Evolutionary conservation across 352 stramenopile genomes (phyloP).

Genomic region (Phytophthora meadii): DNA sequence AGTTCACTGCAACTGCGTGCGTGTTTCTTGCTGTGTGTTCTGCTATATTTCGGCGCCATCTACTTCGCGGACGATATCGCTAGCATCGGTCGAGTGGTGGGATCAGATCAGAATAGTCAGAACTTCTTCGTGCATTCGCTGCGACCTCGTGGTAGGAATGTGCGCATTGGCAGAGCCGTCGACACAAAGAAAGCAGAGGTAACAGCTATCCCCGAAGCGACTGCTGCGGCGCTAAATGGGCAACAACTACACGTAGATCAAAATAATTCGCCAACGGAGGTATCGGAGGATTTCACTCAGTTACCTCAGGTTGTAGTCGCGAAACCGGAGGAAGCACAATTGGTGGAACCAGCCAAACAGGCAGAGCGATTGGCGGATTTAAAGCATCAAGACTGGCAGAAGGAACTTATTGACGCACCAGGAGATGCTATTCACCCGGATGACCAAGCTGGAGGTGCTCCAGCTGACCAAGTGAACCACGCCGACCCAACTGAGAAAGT

Average conservation of each 20-base stretch:
- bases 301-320: conserved; percentile 7
- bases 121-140: conserved; percentile 48
- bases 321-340: conserved; percentile 15
- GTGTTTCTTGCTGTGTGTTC: conserved; percentile 62
- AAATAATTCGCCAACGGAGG: not conserved
- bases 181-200: conserved; percentile 29
- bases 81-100: conserved; percentile 34
- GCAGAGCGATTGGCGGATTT: not conserved
- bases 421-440: conserved; percentile 22
- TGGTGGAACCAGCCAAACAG: conserved; percentile 9
- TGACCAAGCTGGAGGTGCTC: conserved; percentile 13
- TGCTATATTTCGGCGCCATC: conserved; percentile 57
- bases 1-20: conserved; percentile 54
- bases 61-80: conserved; percentile 64
- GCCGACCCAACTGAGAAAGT: not conserved
- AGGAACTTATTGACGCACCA: not conserved
- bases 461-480: not conserved
- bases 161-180: conserved; percentile 33
- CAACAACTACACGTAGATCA: not conserved
- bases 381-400: not conserved
- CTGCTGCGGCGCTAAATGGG: not conserved
- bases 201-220: not conserved
- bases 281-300: conserved; percentile 3
- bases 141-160: conserved; percentile 14
- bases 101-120: conserved; percentile 35